Evolutionary conservation across 768 basidiomycete genomes (phyloP), one percentile per base, ranked within the genome.

Genomic region (Chalciporus sphaerocephalus): DNA sequence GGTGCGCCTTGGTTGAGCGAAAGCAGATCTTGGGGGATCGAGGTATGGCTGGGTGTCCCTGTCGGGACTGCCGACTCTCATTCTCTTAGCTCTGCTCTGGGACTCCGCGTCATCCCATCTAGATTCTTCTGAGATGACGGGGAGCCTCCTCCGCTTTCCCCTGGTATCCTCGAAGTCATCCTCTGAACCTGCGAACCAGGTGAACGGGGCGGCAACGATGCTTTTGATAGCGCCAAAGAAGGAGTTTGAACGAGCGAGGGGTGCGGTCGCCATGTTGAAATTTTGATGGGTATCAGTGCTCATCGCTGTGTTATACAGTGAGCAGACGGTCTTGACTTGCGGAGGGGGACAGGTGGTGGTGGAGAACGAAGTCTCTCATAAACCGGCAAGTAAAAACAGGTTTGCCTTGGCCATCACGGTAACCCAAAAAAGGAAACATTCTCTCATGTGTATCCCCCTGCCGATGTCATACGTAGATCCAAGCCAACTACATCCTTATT

Each of bases 171-270:
- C 72, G 36, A 72, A 67, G 52, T 76, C 76, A 58, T 76, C 76
- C 50, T 72, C 70, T 49, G 70, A 62, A 52, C 70, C 64, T 53
- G 76, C 73, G 66, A 84, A 80, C 67, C 76, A 71, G 39, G 63
- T 37, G 52, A 85, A 70, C 36, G 83, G 80, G 16, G 80, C 79
- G 24, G 81, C 76, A 50, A 85, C 82, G 60, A 84, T 68, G 67
- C 72, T 78, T 72, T 77, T 84, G 65, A 85, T 74, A 38, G 80
- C 63, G 40, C 79, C 80, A 34, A 84, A 61, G 55, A 85, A 71
- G 21, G 83, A 83, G 16, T 70, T 76, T n/a, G 74, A 72, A 53
- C 80, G 79, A 53, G 65, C 67, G 35, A 81, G 58, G 10, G 71
- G 51, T 53, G 64, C 44, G 57, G 71, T 34, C 56, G 52, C 16